Evolutionary conservation across 2,329 filamentous ascomycete species (phyloP).

Genomic region (Cladophialophora psammophila): DNA sequence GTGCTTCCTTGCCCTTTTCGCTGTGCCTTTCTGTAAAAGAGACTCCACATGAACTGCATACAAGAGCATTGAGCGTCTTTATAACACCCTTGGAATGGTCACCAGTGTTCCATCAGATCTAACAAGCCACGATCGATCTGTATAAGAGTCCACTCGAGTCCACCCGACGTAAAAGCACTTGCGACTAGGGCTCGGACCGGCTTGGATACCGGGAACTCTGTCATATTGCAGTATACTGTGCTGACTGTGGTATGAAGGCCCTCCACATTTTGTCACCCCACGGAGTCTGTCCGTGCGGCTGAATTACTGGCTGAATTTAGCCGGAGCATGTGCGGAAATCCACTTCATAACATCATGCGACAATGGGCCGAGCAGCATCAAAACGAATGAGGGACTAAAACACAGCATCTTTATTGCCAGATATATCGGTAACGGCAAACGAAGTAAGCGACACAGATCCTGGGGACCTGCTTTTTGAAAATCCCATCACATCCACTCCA

Average conservation of each 20-base stretch:
- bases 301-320: slow-evolving; percentile 24
- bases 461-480: neutral
- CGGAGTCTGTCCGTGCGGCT: slow-evolving; percentile 20
- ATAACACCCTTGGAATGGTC: neutral
- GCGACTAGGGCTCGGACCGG: neutral
- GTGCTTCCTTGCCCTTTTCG: neutral
- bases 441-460: neutral
- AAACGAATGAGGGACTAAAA: slow-evolving; percentile 1
- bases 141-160: neutral
- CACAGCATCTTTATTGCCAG: neutral
- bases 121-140: neutral
- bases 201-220: neutral
- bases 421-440: neutral
- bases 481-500: neutral
- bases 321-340: slow-evolving; percentile 7
- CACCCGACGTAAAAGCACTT: neutral
- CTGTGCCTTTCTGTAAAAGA: neutral
- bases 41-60: neutral
- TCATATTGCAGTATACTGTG: neutral
- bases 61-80: neutral
- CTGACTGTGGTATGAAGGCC: too few species aligned
- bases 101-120: neutral
- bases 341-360: slow-evolving; percentile 3
- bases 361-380: neutral
- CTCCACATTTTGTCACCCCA: slow-evolving; percentile 17